These are phyloP conservation scores for Zygosaccharomyces lentus DNA, from an alignment of 805 yeast species.

Conservation along the genomic window DNA sequence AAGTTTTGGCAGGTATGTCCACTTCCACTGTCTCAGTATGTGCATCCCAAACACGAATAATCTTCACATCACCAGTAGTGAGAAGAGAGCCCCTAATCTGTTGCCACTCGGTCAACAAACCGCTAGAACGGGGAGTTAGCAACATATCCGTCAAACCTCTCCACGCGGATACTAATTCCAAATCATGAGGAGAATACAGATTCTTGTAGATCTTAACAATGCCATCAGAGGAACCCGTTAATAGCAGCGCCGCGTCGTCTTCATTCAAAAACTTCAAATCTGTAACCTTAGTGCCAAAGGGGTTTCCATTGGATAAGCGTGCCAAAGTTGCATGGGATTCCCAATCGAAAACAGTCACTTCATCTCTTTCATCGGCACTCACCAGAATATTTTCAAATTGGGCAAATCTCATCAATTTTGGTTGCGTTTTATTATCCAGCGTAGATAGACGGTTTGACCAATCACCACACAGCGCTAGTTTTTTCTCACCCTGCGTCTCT, in stretches of 20 bases:
- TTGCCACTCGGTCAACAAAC: slow-evolving; percentile 92
- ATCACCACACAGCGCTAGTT: slow-evolving; percentile 72
- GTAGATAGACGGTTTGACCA: slow-evolving; percentile 67
- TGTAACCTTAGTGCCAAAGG: slow-evolving; percentile 82
- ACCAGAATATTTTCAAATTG: slow-evolving; percentile 86
- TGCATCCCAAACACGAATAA: slow-evolving; percentile 94
- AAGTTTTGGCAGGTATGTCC: slow-evolving; percentile 87
- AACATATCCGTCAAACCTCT: slow-evolving; percentile 84
- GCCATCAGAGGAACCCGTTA: slow-evolving; percentile 93
- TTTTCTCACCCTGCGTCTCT: slow-evolving; percentile 87
- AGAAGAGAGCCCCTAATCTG: slow-evolving; percentile 87
- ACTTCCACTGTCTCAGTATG: slow-evolving; percentile 82
- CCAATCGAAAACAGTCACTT: slow-evolving; percentile 88
- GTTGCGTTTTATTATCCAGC: slow-evolving; percentile 72
- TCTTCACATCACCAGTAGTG: slow-evolving; percentile 92
- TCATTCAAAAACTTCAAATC: slow-evolving; percentile 85
- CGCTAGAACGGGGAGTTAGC: slow-evolving; percentile 75
- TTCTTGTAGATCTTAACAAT: slow-evolving; percentile 81
- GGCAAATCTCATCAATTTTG: slow-evolving; percentile 71
- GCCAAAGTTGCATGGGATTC: slow-evolving; percentile 50
- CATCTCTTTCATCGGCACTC: slow-evolving; percentile 79
- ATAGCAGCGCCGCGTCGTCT: slow-evolving; percentile 79
- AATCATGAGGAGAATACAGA: slow-evolving; percentile 52
- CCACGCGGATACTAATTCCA: slow-evolving; percentile 81
- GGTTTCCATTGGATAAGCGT: slow-evolving; percentile 77